Evolutionary conservation across 352 stramenopile species (phyloP).

Genomic region (Globisporangium parvum): DNA sequence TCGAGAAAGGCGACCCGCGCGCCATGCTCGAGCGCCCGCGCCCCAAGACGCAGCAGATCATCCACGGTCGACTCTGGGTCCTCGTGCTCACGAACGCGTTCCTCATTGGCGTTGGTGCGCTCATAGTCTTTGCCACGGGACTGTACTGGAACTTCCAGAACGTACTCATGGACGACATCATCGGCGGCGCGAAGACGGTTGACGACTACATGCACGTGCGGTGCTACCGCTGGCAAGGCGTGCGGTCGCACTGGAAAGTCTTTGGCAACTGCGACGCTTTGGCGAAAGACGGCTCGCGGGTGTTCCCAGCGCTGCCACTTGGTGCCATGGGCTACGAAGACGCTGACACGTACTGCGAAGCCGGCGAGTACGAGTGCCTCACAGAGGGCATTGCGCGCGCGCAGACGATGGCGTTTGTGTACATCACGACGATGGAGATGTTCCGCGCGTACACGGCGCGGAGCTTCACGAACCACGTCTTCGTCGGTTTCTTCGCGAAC

Average conservation of each 20-base stretch:
- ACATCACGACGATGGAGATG: conserved; percentile 49
- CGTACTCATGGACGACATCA: conserved; percentile 44
- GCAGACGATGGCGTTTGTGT: conserved; percentile 40
- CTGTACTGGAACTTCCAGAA: conserved; percentile 71
- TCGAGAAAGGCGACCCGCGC: conserved; percentile 56
- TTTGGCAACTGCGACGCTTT: conserved; percentile 53
- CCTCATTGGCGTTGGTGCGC: conserved; percentile 36
- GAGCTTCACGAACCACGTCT: conserved; percentile 40
- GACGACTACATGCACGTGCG: conserved; percentile 52
- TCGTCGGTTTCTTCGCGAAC: conserved; percentile 30
- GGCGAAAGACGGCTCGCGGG: conserved; percentile 30
- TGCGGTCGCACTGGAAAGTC: conserved; percentile 39
- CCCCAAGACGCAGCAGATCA: conserved; percentile 44
- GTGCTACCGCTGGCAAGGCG: conserved; percentile 45
- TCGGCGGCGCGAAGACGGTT: conserved; percentile 33
- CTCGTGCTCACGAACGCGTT: conserved; percentile 59
- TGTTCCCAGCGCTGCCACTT: conserved; percentile 41
- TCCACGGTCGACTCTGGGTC: conserved; percentile 61
- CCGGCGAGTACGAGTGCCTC: conserved; percentile 49
- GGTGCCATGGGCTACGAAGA: conserved; percentile 27
- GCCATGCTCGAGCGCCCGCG: conserved; percentile 68
- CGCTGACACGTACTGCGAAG: conserved; percentile 44
- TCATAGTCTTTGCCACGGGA: conserved; percentile 46
- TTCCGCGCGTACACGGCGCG: conserved; percentile 38
- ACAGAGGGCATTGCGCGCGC: conserved; percentile 30